phyloP scores from a whole-genome alignment of 2,329 filamentous ascomycete genomes.

The Botrytis tulipae region DNA sequence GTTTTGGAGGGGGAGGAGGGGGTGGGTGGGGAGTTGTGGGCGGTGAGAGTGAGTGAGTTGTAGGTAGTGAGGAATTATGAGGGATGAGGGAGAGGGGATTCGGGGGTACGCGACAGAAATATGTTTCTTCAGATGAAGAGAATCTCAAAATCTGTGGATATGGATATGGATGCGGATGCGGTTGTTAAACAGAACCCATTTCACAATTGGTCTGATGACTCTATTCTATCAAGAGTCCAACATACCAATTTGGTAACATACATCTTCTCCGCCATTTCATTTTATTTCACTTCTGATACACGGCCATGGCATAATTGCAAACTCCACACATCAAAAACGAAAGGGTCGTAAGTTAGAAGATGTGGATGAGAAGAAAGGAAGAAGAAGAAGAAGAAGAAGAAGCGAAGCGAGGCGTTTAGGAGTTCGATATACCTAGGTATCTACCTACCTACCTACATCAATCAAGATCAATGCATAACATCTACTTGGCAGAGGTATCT shows the following conservation, averaged over 20 bases:
- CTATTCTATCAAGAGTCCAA: not conserved
- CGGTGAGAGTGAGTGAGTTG: not conserved
- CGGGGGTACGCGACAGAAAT: rapidly evolving
- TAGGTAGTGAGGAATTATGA: not conserved
- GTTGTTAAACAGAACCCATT: not conserved
- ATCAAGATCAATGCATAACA: not conserved
- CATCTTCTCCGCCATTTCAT: not conserved
- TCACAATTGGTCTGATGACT: not conserved
- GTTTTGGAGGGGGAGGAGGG: no score
- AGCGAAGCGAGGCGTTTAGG: not conserved
- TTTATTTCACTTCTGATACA: not conserved
- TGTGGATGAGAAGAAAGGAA: not conserved
- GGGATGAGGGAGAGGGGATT: no score
- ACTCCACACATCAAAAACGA: not conserved
- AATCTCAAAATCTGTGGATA: not conserved
- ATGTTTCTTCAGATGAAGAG: not conserved
- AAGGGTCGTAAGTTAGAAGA: not conserved
- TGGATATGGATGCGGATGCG: not conserved
- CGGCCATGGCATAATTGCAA: not conserved
- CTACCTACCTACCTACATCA: not conserved
- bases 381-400: not conserved
- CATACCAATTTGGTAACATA: not conserved
- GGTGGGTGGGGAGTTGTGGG: not conserved
- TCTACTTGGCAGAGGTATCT: not conserved
- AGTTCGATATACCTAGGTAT: not conserved